These are phyloP conservation scores for Mycena kentingensis DNA, from an alignment of 768 basidiomycete genomes.

Conservation along the genomic window DNA sequence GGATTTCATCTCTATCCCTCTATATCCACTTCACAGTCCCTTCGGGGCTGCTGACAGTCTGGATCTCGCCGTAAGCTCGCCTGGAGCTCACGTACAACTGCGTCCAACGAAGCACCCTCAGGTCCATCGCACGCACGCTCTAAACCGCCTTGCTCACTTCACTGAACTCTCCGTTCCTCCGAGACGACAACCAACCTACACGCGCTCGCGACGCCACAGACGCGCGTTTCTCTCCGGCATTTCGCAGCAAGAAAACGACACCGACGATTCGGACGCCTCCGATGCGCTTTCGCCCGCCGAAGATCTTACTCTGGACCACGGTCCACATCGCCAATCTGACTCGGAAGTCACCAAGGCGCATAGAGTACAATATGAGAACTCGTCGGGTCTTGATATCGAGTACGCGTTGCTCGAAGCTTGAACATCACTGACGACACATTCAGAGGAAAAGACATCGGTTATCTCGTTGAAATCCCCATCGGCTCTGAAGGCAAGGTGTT, in stretches of 20 bases:
- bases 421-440: neutral
- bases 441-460: slow-evolving; percentile 57
- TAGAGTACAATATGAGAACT: slow-evolving; percentile 30
- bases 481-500: slow-evolving; percentile 55
- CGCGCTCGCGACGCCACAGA: slow-evolving; percentile 42
- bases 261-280: neutral
- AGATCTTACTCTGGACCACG: neutral
- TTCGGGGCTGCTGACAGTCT: no score
- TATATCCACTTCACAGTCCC: no score
- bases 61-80: no score
- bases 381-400: slow-evolving; percentile 61
- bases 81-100: no score
- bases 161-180: no score
- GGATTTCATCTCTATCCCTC: no score
- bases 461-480: slow-evolving; percentile 34
- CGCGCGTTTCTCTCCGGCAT: slow-evolving; percentile 39
- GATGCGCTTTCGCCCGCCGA: neutral
- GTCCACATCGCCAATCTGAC: slow-evolving; percentile 28
- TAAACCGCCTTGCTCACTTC: no score
- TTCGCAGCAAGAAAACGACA: slow-evolving; percentile 24
- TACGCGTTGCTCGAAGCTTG: slow-evolving; percentile 28
- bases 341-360: slow-evolving; percentile 26
- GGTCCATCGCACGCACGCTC: no score
- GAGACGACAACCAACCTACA: no score
- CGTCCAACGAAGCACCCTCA: no score